Evolutionary conservation across 495 filamentous ascomycete genomes (phyloP), one percentile per base, ranked within the genome.

Genomic region (Halenospora varia): DNA sequence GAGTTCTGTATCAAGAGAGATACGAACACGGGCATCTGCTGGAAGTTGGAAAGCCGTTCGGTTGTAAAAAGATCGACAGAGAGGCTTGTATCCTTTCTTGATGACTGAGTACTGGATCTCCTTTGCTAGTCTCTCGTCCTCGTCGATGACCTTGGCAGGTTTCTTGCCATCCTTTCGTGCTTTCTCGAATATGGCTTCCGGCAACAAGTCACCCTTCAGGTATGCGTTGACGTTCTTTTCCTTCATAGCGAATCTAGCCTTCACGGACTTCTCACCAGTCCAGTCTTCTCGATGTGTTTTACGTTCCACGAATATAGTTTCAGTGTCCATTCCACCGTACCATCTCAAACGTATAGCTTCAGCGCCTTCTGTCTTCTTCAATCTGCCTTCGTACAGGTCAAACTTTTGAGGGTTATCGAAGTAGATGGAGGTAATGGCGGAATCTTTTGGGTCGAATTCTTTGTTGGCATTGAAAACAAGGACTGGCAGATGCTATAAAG

Each of bases 231-330:
- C 87, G 56, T 96, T 86, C 77, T 97, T 99, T 76, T 97, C 94
- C 76, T 99, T 99, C 49, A 92, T 74, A 11, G 87, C 78, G 68
- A 99, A 97, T 40, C 94, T 87, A 6, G 95, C 94, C 71, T 99
- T 99, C 68, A 99, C 94, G 0, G 92, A 96, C 72, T 97, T 97
- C 69, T 97, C 94, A 15, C 94, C 94, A 0, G 94, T 99, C 94
- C 94, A 99, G 70, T 99, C 94, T 70, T 99, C 94, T 10, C 94
- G 87, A 73, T 99, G 94, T 6, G 94, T 97, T 74, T 99, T 99
- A 35, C 94, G 82, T 77, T 99, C 94, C 47, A 99, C 88, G 67
- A 97, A 99, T 39, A 97, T 92, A 41, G 90, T 92, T 60, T 97
- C 90, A 52, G 76, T 88, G 54, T 92, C 82, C 93, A 97, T 97